Percentiles rank a stretch among this genome's conserved stretches.
phyloP scores from a whole-genome alignment of 257 asterid genomes.

The Penstemon davidsonii region DNA sequence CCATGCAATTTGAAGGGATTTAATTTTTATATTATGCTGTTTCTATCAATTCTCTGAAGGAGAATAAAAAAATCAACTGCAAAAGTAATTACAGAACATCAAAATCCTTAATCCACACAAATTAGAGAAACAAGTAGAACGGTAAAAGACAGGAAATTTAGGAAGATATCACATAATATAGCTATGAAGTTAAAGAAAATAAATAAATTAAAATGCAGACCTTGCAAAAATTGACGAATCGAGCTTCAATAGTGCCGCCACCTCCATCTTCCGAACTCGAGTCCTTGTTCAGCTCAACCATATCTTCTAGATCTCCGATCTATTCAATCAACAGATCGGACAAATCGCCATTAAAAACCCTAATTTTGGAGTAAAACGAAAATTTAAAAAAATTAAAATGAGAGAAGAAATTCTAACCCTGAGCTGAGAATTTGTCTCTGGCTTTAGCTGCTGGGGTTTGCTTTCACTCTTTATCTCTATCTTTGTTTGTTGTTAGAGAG shows the following conservation, averaged over 20 bases:
- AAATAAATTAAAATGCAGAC: constrained; percentile 31
- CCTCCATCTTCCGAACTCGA: constrained; percentile 36
- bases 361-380: constrained; percentile 26
- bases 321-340: constrained; percentile 25
- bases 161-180: neutral
- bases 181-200: neutral
- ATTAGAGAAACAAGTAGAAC: neutral
- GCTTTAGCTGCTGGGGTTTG: constrained; percentile 22
- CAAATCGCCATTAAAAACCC: constrained; percentile 32
- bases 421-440: constrained; percentile 25
- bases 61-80: neutral
- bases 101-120: neutral
- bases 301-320: constrained; percentile 51
- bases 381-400: constrained; percentile 3
- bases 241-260: constrained; percentile 56
- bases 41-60: no score
- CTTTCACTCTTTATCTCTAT: constrained; percentile 30
- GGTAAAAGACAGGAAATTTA: neutral
- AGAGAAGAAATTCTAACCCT: constrained; percentile 18
- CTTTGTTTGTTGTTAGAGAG: constrained; percentile 4
- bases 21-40: no score
- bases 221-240: constrained; percentile 74
- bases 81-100: neutral
- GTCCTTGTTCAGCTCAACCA: constrained; percentile 45
- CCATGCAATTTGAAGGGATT: no score